Evolutionary conservation across 1,284 basidiomycete genomes (phyloP), one percentile per base, ranked within the genome.

Genomic region (Hymenochaete sp.): DNA sequence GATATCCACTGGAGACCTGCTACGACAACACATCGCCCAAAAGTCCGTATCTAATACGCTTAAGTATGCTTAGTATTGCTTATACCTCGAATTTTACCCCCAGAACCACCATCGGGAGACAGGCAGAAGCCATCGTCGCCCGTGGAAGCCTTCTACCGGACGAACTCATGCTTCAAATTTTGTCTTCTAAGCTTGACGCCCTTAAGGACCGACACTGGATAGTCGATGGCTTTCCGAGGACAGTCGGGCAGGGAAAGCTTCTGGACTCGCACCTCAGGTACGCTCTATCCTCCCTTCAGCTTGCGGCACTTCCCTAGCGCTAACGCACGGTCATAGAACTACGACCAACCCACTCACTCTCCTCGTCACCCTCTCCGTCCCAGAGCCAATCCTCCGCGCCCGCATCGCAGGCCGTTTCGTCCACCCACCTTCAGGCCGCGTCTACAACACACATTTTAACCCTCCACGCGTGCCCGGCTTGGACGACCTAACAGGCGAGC

Each of bases 201-300:
- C 62, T 89, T 42, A 71, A 73, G 35, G 75, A 81, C 62, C 80
- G 72, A 76, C 80, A 88, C 59, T 97, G 93, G 93, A 86, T 98
- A 53, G 65, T 98, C 27, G 95, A 99, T 58, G 95, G 95, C 4
- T 98, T 98, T 59, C 95, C 95, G 25, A 81, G 95, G 31, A 99
- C 95, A 2, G 64, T 95, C 2, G 79, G 77, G 13, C 95, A 99
- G 64, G 95, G 90, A 1, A 70, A 82, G 60, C 70, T 95, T 36
- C 72, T 99, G 8, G 89, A 97, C 59, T 65, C 67, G 14, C 78
- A 85, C 62, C 69, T 88, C 47, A 70, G 70, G 80, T 83, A 56
- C 38, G 73, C 63, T 37, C 43, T 29, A n/a, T 31, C 38, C 31
- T 42, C 43, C 3, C 13, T 6, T 35, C 32, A 16, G 5, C 32